These are phyloP conservation scores for Gossypioides kirkii DNA, from an alignment of 345 rosid genomes.

Conservation along the genomic window DNA sequence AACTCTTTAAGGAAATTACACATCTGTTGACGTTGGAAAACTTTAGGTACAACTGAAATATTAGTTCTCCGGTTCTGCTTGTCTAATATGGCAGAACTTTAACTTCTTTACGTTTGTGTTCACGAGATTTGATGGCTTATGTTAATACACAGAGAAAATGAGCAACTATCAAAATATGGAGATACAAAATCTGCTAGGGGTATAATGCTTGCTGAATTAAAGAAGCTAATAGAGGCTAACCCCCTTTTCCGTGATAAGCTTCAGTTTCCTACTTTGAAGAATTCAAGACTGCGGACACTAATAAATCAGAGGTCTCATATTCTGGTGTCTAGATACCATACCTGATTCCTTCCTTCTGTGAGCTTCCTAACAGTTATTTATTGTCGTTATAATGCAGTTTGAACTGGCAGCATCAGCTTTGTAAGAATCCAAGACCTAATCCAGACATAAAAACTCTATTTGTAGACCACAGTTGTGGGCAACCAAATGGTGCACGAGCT, in stretches of 20 bases:
- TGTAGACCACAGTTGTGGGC: constrained; percentile 78
- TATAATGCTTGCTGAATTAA: constrained; percentile 77
- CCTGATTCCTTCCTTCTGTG: neutral
- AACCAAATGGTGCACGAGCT: constrained; percentile 63
- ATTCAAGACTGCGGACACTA: constrained; percentile 69
- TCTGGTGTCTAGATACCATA: constrained; percentile 7
- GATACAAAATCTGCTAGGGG: constrained; percentile 81
- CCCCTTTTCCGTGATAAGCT: constrained; percentile 89
- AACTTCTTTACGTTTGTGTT: neutral
- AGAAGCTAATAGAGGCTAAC: constrained; percentile 77
- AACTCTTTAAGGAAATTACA: constrained; percentile 80
- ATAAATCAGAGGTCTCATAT: constrained; percentile 70
- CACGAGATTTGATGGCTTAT: constrained; percentile 6
- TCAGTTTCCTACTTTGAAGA: constrained; percentile 77
- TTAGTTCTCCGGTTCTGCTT: neutral
- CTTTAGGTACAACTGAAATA: constrained; percentile 51
- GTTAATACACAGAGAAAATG: constrained; percentile 61
- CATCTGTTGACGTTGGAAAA: constrained; percentile 73
- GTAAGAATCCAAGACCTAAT: constrained; percentile 73
- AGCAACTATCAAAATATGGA: constrained; percentile 79
- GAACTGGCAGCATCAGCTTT: constrained; percentile 88
- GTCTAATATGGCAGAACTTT: neutral
- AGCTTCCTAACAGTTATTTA: constrained; percentile 17
- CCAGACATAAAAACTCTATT: constrained; percentile 82
- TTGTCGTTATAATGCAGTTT: constrained; percentile 42